Conservation (phyloP, 2,329 filamentous ascomycete species). For the Nectriaceae sp. region DNA sequence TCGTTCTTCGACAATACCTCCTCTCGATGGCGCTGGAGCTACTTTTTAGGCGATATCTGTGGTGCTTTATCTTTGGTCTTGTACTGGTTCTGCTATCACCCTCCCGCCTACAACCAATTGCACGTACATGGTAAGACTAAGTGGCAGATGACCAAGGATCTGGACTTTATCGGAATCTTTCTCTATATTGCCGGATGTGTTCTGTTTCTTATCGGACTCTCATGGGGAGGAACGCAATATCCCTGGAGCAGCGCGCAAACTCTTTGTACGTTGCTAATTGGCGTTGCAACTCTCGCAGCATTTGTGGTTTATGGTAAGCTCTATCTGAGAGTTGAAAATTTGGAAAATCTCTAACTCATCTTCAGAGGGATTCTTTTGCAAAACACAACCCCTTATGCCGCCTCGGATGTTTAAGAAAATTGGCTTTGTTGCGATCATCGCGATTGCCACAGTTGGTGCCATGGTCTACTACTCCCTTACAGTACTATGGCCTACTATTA, state of each 20-base stretch:
- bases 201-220: slow-evolving; percentile 43
- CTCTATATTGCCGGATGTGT: slow-evolving; percentile 43
- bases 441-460: slow-evolving; percentile 38
- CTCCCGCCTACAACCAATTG: slow-evolving; percentile 44
- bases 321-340: too few relatives aligned
- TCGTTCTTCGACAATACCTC: slow-evolving; percentile 42
- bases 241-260: slow-evolving; percentile 42
- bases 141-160: slow-evolving; percentile 38
- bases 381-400: slow-evolving; percentile 41
- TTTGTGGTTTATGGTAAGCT: slow-evolving; percentile 37
- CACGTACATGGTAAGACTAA: slow-evolving; percentile 36
- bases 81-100: slow-evolving; percentile 46
- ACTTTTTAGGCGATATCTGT: slow-evolving; percentile 48
- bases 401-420: slow-evolving; percentile 40
- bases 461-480: slow-evolving; percentile 47
- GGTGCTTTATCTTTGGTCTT: slow-evolving; percentile 38
- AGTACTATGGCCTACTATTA: slow-evolving; percentile 43
- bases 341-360: background rate
- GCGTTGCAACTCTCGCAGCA: slow-evolving; percentile 31
- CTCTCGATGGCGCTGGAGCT: slow-evolving; percentile 48
- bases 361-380: slow-evolving; percentile 35
- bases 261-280: slow-evolving; percentile 36
- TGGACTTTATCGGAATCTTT: slow-evolving; percentile 46
- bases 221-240: slow-evolving; percentile 41
- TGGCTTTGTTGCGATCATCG: slow-evolving; percentile 39